Percentiles rank a stretch among this genome's conserved stretches.
phyloP scores from a whole-genome alignment of 768 basidiomycete species.

The Kwoniella shandongensis region DNA sequence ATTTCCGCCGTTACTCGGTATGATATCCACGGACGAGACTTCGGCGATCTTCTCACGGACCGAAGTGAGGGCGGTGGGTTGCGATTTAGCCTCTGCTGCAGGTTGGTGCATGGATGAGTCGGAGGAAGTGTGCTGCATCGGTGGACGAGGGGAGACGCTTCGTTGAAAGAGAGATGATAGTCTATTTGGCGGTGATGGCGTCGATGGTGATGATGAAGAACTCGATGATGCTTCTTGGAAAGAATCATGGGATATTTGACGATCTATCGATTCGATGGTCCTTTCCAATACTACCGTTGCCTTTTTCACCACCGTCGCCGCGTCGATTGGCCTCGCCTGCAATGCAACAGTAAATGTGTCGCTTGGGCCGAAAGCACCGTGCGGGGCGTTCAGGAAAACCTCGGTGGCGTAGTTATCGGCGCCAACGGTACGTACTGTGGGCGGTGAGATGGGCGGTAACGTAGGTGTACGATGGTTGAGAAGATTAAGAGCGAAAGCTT shows the following conservation, averaged over 20 bases:
- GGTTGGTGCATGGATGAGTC: constrained; percentile 12
- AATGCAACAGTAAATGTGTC: constrained; percentile 31
- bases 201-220: constrained; percentile 9
- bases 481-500: constrained; percentile 35
- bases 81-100: constrained; percentile 5
- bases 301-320: constrained; percentile 24
- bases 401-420: constrained; percentile 20
- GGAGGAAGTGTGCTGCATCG: background rate
- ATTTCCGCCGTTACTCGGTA: constrained; percentile 22
- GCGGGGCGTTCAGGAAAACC: constrained; percentile 30
- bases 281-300: constrained; percentile 35
- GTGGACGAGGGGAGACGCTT: constrained; percentile 24
- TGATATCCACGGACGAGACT: constrained; percentile 12
- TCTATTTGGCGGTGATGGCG: constrained; percentile 1
- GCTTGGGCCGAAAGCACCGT: constrained; percentile 39
- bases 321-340: constrained; percentile 35
- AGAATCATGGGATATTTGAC: background rate
- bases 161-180: constrained; percentile 26
- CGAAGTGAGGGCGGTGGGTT: background rate
- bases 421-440: constrained; percentile 25
- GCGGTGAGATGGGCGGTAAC: constrained; percentile 39
- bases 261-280: constrained; percentile 18
- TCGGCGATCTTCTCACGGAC: constrained; percentile 24
- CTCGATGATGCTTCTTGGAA: constrained; percentile 3
- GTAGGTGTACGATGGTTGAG: constrained; percentile 27